A percentile compares a stretch with the other conserved stretches of the same genome.
phyloP scores from a whole-genome alignment of 306 rosid genomes.

The Clitoria ternatea region DNA sequence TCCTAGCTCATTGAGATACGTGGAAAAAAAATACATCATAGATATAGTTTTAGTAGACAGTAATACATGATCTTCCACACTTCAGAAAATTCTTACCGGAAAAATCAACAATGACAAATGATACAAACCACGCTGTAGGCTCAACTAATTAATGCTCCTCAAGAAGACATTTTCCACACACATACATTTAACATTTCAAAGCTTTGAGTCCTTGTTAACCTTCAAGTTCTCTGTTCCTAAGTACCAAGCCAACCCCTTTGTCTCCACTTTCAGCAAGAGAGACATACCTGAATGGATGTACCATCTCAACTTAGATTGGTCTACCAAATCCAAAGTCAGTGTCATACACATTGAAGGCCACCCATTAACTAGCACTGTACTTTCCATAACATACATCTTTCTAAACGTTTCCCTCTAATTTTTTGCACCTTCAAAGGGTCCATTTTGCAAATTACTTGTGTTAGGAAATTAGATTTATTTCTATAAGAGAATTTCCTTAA shows the following conservation, averaged over 20 bases:
- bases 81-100: too few species aligned
- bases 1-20: too few species aligned
- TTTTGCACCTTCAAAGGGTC: constrained; percentile 16
- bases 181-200: background rate
- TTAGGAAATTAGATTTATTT: too few species aligned
- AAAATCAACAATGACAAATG: too few species aligned
- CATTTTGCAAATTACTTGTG: constrained; percentile 19
- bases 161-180: too few species aligned
- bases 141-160: too few species aligned
- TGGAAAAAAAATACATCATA: too few species aligned
- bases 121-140: too few species aligned
- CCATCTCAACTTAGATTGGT: constrained; percentile 39
- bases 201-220: constrained; percentile 11
- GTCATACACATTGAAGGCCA: constrained; percentile 37
- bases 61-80: too few species aligned
- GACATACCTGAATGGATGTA: constrained; percentile 22
- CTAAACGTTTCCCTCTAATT: constrained; percentile 13
- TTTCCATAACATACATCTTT: constrained; percentile 25
- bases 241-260: constrained; percentile 27
- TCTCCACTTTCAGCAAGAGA: constrained; percentile 35
- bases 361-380: constrained; percentile 15
- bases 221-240: background rate
- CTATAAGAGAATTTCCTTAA: too few species aligned
- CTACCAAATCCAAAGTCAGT: constrained; percentile 45
- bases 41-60: too few species aligned